Conservation (phyloP, 164 flowering plant genomes). For the Houttuynia cordata region DNA sequence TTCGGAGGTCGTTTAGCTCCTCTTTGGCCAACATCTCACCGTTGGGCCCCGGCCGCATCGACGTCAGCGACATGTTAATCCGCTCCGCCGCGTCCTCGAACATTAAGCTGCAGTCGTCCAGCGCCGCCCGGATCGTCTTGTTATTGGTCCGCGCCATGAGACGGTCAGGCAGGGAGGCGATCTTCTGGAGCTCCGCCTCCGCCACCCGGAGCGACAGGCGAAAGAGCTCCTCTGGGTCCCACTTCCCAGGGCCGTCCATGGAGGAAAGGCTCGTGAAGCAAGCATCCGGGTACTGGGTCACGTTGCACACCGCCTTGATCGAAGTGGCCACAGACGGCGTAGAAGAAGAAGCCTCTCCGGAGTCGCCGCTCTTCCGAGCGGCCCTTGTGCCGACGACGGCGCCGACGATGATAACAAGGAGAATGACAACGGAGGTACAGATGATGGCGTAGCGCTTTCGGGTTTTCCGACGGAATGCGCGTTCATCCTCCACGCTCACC, state of each 20-base stretch:
- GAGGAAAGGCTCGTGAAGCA: conserved; percentile 36
- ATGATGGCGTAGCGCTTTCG: conserved; percentile 40
- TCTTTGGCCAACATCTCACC: neutral
- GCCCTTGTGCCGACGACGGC: conserved; percentile 34
- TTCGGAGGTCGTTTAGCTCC: conserved; percentile 34
- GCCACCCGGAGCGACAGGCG: conserved; percentile 36
- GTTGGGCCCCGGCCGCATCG: neutral
- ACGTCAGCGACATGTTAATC: conserved; percentile 26
- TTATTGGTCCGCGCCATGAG: conserved; percentile 5
- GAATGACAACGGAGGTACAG: conserved; percentile 34
- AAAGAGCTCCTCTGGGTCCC: conserved; percentile 34
- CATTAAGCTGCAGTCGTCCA: conserved; percentile 32
- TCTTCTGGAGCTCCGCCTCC: conserved; percentile 21
- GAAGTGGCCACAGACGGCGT: conserved; percentile 17
- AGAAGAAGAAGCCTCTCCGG: neutral
- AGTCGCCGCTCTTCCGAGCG: neutral
- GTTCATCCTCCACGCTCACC: conserved; percentile 25
- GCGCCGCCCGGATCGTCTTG: conserved; percentile 16
- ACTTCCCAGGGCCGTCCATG: neutral
- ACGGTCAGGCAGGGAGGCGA: conserved; percentile 12
- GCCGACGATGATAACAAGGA: conserved; percentile 31
- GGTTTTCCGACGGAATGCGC: conserved; percentile 27
- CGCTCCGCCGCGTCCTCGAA: conserved; percentile 37
- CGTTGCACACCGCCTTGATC: conserved; percentile 42
- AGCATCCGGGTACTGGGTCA: conserved; percentile 39